These are phyloP conservation scores for Gaeumannomyces sp. DNA, from an alignment of 2,329 filamentous ascomycete genomes.

Conservation along the genomic window DNA sequence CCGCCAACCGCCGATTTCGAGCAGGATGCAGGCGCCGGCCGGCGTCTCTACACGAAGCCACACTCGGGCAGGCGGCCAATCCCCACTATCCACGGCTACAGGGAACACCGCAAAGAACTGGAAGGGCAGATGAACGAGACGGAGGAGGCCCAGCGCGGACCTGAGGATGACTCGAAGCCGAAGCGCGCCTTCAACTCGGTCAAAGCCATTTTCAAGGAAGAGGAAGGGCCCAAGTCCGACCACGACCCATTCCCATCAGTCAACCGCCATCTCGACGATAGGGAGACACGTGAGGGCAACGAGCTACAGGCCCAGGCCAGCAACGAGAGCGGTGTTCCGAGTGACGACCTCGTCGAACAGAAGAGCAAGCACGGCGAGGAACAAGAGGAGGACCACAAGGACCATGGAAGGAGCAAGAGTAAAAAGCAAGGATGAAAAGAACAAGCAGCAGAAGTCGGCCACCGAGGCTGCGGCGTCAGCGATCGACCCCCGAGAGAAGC, in stretches of 20 bases:
- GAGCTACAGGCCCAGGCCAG: no score
- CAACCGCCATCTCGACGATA: slow-evolving; percentile 26
- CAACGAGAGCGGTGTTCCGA: slow-evolving; percentile 10
- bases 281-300: slow-evolving; percentile 10
- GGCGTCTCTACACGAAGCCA: slow-evolving; percentile 7
- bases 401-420: background rate
- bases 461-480: slow-evolving; percentile 31
- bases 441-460: slow-evolving; percentile 23
- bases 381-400: background rate
- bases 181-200: slow-evolving; percentile 29
- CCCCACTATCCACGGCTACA: slow-evolving; percentile 11
- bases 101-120: slow-evolving; percentile 11
- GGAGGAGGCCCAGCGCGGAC: slow-evolving; percentile 23
- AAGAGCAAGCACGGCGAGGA: slow-evolving; percentile 4
- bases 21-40: slow-evolving; percentile 3
- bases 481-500: slow-evolving; percentile 38
- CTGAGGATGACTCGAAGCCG: slow-evolving; percentile 28
- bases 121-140: slow-evolving; percentile 9
- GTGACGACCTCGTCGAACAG: slow-evolving; percentile 16
- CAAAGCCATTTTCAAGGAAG: slow-evolving; percentile 29
- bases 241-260: slow-evolving; percentile 31
- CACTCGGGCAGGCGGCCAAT: slow-evolving; percentile 11
- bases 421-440: slow-evolving; percentile 15
- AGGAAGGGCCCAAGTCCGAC: slow-evolving; percentile 22
- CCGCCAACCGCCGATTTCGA: slow-evolving; percentile 9